Evolutionary conservation across 2,329 filamentous ascomycete genomes (phyloP).

Genomic region (Trichoderma citrinoviride): DNA sequence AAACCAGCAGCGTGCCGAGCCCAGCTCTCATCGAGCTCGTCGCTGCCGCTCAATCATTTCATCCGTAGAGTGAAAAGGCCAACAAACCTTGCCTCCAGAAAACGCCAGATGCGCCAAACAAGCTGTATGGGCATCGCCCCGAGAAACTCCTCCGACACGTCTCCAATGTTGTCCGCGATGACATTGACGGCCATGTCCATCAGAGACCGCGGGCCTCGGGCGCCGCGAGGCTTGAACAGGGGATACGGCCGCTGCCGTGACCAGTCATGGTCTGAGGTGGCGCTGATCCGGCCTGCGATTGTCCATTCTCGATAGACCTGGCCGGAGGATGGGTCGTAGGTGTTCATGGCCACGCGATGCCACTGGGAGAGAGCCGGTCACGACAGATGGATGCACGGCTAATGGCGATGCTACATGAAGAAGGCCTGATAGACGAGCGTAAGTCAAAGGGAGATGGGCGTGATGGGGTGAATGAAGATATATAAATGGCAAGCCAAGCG

Average conservation of each 20-base stretch:
- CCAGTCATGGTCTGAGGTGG: slow-evolving; percentile 36
- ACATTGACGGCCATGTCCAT: slow-evolving; percentile 40
- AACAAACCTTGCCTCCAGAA: slow-evolving; percentile 41
- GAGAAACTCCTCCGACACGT: slow-evolving; percentile 36
- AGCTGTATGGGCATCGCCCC: slow-evolving; percentile 37
- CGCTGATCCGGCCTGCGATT: slow-evolving; percentile 31
- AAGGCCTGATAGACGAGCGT: not conserved
- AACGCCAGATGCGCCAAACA: slow-evolving; percentile 40
- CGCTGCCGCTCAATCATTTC: not conserved
- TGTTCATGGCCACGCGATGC: slow-evolving; percentile 32
- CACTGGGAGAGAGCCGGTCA: not conserved
- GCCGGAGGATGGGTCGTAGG: slow-evolving; percentile 36
- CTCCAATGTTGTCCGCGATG: slow-evolving; percentile 39
- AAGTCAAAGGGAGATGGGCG: no score
- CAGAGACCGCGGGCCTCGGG: slow-evolving; percentile 38
- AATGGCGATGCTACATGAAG: slow-evolving; percentile 7
- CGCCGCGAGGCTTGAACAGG: slow-evolving; percentile 29
- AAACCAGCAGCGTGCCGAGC: not conserved
- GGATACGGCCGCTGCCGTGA: slow-evolving; percentile 35
- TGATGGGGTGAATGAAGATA: not conserved
- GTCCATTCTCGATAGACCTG: slow-evolving; percentile 41
- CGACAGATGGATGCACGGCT: not conserved
- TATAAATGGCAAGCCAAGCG: not conserved
- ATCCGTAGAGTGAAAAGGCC: not conserved
- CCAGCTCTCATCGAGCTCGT: no score